Base-by-base conservation (phyloP, 2,329 filamentous ascomycete species). In the Penicillium sp. region DNA sequence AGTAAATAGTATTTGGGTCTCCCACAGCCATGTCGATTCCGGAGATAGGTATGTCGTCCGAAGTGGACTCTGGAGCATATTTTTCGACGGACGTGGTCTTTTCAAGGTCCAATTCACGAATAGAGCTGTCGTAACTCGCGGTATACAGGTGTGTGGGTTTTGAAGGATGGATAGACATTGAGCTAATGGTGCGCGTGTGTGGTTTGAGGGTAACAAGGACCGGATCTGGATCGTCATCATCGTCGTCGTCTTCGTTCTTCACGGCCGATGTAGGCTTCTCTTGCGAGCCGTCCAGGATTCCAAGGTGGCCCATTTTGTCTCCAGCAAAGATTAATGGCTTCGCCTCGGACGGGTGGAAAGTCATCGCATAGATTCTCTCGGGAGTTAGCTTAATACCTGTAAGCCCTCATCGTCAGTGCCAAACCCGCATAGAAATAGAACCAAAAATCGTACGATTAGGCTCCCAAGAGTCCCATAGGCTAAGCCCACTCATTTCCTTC, bases 321-420 rank as follows among this genome's bases (percentile, higher is more conserved):
- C 94, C 94, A 0, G 94, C 94, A 73, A 99, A 96, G 1, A 98
- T 85, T 3, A 99, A 82, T 0, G 93, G 88, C 71, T 98, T 98
- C 3, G 93, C 88, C 61, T 88, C 83, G 0, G 89, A 93, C 0
- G 95, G 95, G 70, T 99, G 95, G 69, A 99, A 94, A 0, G 90
- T 88, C 70, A 98, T 87, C 0, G 91, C 85, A 72, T 98, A 99
- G 15, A 96, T 86, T 57, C 94, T 83, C 68, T 97, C 92, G 0
- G 93, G 93, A 0, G 91, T 94, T 53, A 97, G 89, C 74, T 97
- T 98, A 70, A 97, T 95, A 57, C 91, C 91, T 92, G 67, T 55
- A 26, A 17, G 30, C 41, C 31, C 9, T 41, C 50, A 41, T 26
- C 2, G 44, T 60, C 31, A 60, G 51, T 51, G 48, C 51, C 47